Percentiles rank a stretch among this genome's conserved stretches.
phyloP scores from a whole-genome alignment of 2,329 filamentous ascomycete species.

The Apiospora saccharicola region DNA sequence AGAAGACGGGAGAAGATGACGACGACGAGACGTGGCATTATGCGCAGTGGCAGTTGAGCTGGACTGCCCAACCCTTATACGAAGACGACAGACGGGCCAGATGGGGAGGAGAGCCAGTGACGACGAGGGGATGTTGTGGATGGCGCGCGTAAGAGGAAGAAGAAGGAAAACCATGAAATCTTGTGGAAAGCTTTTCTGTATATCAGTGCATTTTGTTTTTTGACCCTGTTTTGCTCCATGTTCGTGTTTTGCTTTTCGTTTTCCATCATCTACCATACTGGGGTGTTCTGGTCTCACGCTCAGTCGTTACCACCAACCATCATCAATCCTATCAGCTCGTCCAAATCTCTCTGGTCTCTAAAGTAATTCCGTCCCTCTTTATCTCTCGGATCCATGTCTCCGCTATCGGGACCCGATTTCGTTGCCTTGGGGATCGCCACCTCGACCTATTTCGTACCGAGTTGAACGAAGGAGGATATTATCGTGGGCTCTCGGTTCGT shows the following conservation, averaged over 20 bases:
- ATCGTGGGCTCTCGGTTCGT: neutral
- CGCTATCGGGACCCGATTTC: neutral
- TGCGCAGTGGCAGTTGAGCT: neutral
- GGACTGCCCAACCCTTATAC: neutral
- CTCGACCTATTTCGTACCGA: neutral
- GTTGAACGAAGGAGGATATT: neutral
- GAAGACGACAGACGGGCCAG: neutral
- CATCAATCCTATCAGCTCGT: slow-evolving; percentile 8
- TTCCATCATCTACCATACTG: slow-evolving; percentile 1
- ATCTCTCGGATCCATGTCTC: neutral
- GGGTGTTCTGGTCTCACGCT: slow-evolving; percentile 15
- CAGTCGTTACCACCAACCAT: slow-evolving; percentile 12
- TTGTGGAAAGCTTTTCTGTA: slow-evolving; percentile 21
- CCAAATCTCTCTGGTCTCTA: neutral
- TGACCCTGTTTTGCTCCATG: neutral
- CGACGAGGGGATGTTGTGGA: neutral
- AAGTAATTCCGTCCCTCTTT: neutral
- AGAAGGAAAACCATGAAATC: neutral
- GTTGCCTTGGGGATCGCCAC: neutral
- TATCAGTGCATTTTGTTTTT: slow-evolving; percentile 20
- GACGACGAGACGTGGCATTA: slow-evolving; percentile 1
- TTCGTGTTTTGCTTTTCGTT: slow-evolving; percentile 1
- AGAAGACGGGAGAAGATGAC: slow-evolving; percentile 1
- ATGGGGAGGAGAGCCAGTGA: slow-evolving; percentile 4
- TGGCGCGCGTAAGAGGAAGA: neutral